A percentile compares a stretch with the other conserved stretches of the same genome.
Conservation (phyloP, 495 filamentous ascomycete species). For the Amniculicola lignicola region DNA sequence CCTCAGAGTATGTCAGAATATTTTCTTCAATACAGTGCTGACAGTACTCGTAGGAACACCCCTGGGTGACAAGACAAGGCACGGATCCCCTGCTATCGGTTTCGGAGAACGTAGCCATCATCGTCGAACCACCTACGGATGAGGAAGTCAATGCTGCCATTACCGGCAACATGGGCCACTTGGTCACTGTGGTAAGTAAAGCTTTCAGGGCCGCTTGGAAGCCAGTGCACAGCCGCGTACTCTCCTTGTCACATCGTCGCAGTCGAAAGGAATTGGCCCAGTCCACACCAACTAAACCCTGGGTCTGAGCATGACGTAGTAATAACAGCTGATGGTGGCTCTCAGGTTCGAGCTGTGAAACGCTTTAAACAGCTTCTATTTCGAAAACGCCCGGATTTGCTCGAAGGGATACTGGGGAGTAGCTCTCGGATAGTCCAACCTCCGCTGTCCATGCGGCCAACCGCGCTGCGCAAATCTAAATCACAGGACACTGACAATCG, state of each 20-base stretch:
- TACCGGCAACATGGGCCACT: constrained; percentile 76
- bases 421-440: constrained; percentile 57
- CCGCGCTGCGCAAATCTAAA: constrained; percentile 43
- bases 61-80: constrained; percentile 87
- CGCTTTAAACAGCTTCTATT: constrained; percentile 69
- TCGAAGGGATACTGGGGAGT: constrained; percentile 57
- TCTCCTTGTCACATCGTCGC: background rate
- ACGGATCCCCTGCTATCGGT: constrained; percentile 74
- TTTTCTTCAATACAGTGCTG: background rate
- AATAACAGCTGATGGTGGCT: constrained; percentile 12
- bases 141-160: constrained; percentile 89
- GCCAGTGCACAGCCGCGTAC: background rate
- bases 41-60: constrained; percentile 66
- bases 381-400: constrained; percentile 46
- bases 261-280: background rate
- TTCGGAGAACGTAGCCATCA: constrained; percentile 81
- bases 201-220: background rate
- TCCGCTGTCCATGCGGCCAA: constrained; percentile 53
- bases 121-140: constrained; percentile 76
- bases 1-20: constrained; percentile 62
- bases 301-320: too few relatives aligned
- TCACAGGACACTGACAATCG: constrained; percentile 54
- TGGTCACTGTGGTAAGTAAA: constrained; percentile 74
- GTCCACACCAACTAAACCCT: background rate
- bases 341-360: constrained; percentile 84